Base-by-base conservation (phyloP, 108 stramenopile genomes). In the Cyclotella atomus region DNA sequence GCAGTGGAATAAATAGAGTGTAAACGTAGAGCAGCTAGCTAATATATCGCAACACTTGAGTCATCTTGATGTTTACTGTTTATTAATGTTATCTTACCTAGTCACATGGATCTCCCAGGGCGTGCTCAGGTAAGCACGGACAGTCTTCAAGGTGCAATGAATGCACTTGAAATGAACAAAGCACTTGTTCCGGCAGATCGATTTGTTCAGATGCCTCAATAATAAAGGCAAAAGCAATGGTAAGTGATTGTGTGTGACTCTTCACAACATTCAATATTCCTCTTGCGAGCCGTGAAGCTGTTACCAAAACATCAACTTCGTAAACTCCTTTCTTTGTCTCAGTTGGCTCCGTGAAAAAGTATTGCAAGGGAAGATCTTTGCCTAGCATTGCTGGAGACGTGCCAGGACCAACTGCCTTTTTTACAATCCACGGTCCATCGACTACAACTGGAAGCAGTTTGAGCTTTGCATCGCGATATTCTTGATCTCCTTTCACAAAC, bases 381-480 rank as follows among this genome's bases (percentile, higher is more conserved):
- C 95, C 92, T 20, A 96, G 46, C 66, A 95, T 68, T 19, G 96
- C 93, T 19, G 96, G 93, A 28, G 93, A 79, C 16, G 88, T 93
- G 12, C 95, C 95, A 29, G 91, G 90, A 9, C 95, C 95, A 15
- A 96, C 93, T 6, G 93, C 93, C 45, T 88, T 89, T 63, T 86
- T 80, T 25, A 94, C 93, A 76, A 96, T 93, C 96, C 96, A 96
- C 33, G 92, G 92, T 6, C 96, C 96, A 47, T 96, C 93, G 19
- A 93, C 84, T 27, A 95, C 91, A 24, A 95, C 87, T 0, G 96
- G 93, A 5, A 96, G 75, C 29, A 96, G 61, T 73, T 96, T 96
- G 43, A 96, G 71, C 46, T 91, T 85, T 29, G 89, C 86, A 77
- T 95, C 96, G 7, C 96, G 89, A 59, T 92, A 91, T 71, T 86